phyloP scores from a whole-genome alignment of 2,329 filamentous ascomycete species.

The Colletotrichum sp. region DNA sequence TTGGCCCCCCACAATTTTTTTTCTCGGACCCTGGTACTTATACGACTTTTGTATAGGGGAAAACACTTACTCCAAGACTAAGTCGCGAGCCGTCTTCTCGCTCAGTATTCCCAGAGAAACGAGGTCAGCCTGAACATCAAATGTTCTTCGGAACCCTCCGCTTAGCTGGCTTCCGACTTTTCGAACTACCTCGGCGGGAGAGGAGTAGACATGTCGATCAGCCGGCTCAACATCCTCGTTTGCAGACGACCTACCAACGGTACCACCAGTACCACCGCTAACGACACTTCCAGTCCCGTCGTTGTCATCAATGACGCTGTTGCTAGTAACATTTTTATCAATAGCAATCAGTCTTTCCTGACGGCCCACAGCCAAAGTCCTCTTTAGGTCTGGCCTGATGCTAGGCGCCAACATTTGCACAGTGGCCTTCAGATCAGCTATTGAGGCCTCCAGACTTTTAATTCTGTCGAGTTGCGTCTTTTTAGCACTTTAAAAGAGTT shows the following conservation, averaged over 20 bases:
- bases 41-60: not conserved
- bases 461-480: not conserved
- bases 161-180: conserved; percentile 18
- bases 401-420: conserved; percentile 4
- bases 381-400: not conserved
- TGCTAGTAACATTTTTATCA: not conserved
- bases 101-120: conserved; percentile 10
- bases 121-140: conserved; percentile 10
- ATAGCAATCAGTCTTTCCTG: not conserved
- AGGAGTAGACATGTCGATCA: conserved; percentile 12
- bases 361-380: not conserved
- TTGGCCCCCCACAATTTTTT: not conserved
- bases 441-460: conserved; percentile 5
- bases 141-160: conserved; percentile 8
- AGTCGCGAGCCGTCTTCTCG: conserved; percentile 1
- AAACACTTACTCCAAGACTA: conserved; percentile 8
- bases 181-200: conserved; percentile 13
- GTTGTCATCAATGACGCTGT: not conserved
- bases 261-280: not conserved
- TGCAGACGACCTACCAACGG: not conserved
- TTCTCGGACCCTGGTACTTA: not conserved
- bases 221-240: conserved; percentile 16
- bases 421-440: conserved; percentile 11
- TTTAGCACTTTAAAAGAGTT: not conserved
- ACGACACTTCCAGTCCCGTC: not conserved